phyloP scores from a whole-genome alignment of 345 rosid species.

The Boechera retrofracta region DNA sequence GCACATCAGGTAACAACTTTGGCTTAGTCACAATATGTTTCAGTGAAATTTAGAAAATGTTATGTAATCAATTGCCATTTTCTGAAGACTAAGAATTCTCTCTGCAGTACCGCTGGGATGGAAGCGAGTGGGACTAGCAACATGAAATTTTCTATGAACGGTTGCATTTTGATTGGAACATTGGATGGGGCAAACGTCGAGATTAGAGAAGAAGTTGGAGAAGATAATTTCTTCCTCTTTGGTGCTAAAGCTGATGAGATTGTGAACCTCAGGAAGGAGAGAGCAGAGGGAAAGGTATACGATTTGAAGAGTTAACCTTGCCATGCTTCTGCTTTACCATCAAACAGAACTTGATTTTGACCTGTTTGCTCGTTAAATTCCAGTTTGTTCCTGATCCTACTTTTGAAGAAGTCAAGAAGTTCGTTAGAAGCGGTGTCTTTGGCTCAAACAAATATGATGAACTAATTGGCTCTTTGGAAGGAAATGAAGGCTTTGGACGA shows the following conservation, averaged over 20 bases:
- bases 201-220: conserved; percentile 82
- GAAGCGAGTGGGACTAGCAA: conserved; percentile 97
- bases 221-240: conserved; percentile 81
- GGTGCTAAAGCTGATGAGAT: conserved; percentile 82
- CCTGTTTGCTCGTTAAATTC: background rate
- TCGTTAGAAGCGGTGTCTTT: conserved; percentile 66
- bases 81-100: conserved; percentile 17
- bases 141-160: conserved; percentile 93
- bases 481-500: conserved; percentile 78
- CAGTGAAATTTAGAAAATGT: background rate
- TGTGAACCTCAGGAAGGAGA: conserved; percentile 69
- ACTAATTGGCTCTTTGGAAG: conserved; percentile 77
- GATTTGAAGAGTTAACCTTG: background rate
- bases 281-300: conserved; percentile 74
- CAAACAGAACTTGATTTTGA: conserved; percentile 1
- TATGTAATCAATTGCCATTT: background rate
- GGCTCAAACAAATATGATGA: conserved; percentile 67
- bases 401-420: conserved; percentile 81
- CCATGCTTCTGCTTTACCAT: conserved; percentile 2
- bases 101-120: conserved; percentile 86
- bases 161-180: conserved; percentile 79
- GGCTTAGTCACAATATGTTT: conserved; percentile 22
- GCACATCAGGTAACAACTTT: conserved; percentile 67
- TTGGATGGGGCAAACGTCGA: conserved; percentile 91
- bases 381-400: conserved; percentile 75